A percentile compares a stretch with the other conserved stretches of the same genome.
phyloP scores from a whole-genome alignment of 805 yeast species.

The Candida sphagnicola region DNA sequence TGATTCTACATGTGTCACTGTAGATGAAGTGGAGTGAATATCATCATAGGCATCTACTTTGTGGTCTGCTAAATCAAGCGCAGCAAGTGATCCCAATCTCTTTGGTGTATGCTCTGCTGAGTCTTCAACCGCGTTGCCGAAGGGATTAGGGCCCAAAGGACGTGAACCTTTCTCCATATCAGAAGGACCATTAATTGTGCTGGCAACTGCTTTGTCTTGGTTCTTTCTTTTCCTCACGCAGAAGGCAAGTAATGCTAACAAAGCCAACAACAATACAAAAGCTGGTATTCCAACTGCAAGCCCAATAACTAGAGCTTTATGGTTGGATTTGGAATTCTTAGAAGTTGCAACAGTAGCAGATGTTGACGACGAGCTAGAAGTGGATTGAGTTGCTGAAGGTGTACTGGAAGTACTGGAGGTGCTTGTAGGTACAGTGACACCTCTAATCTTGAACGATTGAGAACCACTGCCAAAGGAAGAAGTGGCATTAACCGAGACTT shows the following conservation, averaged over 20 bases:
- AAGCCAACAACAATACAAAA: slow-evolving; percentile 44
- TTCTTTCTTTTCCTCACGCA: slow-evolving; percentile 43
- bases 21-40: slow-evolving; percentile 36
- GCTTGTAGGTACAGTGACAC: slow-evolving; percentile 32
- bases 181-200: slow-evolving; percentile 5
- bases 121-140: slow-evolving; percentile 18
- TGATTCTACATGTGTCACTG: slow-evolving; percentile 51
- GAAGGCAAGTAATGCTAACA: slow-evolving; percentile 40
- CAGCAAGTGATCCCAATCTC: slow-evolving; percentile 45
- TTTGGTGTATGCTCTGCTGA: slow-evolving; percentile 19
- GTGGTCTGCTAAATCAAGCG: slow-evolving; percentile 36
- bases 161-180: slow-evolving; percentile 9
- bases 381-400: slow-evolving; percentile 19
- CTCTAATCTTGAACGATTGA: slow-evolving; percentile 48
- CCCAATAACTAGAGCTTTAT: slow-evolving; percentile 75
- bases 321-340: slow-evolving; percentile 18
- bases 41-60: slow-evolving; percentile 4
- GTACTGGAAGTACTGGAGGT: slow-evolving; percentile 15
- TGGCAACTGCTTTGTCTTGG: slow-evolving; percentile 14
- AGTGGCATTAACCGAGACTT: slow-evolving; percentile 25
- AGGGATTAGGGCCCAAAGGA: slow-evolving; percentile 9
- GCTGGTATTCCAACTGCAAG: slow-evolving; percentile 84
- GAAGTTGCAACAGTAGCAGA: slow-evolving; percentile 11
- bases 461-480: slow-evolving; percentile 26
- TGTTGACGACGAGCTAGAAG: slow-evolving; percentile 27